Conservation (phyloP, 2,329 filamentous ascomycete genomes). For the Grosmannia serpens region DNA sequence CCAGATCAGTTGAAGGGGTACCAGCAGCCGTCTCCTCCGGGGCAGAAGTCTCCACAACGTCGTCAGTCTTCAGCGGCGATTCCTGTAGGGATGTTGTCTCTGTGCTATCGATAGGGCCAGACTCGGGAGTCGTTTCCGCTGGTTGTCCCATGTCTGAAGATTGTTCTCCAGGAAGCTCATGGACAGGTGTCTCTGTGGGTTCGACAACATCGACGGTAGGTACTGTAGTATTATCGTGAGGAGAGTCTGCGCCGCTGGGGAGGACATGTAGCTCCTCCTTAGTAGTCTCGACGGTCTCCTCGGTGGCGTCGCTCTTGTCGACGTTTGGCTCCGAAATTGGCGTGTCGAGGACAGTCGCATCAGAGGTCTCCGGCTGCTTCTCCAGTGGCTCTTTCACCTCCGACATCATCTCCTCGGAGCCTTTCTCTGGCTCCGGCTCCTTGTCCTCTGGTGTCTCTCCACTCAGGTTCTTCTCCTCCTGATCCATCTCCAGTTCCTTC, state of each 20-base stretch:
- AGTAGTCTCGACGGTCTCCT: not conserved
- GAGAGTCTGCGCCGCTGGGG: not conserved
- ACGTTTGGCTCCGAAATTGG: not conserved
- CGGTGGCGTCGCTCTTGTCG: not conserved
- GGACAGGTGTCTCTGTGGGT: not conserved
- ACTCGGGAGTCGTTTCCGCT: not conserved
- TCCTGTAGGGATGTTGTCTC: not conserved
- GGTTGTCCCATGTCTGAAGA: not conserved
- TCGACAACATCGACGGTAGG: not conserved
- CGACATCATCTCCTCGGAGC: not conserved
- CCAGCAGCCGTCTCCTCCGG: not conserved
- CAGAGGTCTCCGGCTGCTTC: not conserved
- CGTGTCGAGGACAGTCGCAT: not conserved
- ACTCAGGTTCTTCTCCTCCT: not conserved
- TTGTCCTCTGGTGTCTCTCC: not conserved
- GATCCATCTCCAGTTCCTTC: not conserved
- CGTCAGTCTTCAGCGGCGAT: not conserved
- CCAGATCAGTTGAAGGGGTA: not conserved
- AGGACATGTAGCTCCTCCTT: not conserved
- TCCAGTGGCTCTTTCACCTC: not conserved
- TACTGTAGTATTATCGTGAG: not conserved
- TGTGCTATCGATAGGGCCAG: not conserved
- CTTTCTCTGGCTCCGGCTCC: not conserved
- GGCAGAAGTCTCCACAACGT: too few relatives aligned
- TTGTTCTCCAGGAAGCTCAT: not conserved